Base-by-base conservation (phyloP, 495 filamentous ascomycete genomes). In the Podospora pseudoanserina region DNA sequence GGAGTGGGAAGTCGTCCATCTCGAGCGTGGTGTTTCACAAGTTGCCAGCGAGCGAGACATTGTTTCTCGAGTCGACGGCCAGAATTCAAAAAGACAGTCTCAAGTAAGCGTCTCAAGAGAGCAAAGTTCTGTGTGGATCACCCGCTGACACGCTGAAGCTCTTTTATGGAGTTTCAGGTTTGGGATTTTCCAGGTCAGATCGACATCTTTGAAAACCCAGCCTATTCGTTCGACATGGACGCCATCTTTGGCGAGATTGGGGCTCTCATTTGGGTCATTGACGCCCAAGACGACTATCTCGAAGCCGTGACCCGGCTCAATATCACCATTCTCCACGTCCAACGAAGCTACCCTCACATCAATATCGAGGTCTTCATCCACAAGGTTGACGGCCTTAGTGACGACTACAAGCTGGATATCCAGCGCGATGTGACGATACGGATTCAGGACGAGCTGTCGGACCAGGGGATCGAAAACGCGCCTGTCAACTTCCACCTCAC, bases 291-390 rank as follows among this genome's bases (percentile, higher is more conserved):
- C 74, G 95, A 98, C 70, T 98, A 97, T 74, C 85, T 97, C 55
- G 92, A 97, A 75, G 89, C 93, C 32, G 89, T 98, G 64, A 85
- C 87, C 54, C 88, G 91, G n/a, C 86, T 99, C 15, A 96, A 94
- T 79, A 82, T 85, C 57, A 95, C 92, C 18, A 94, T 97, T 73
- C 78, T 97, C 63, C 89, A 92, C 64, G 88, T 99, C 2, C 92
- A 96, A 75, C 86, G 91, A 65, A 87, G 86, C 66, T 96, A 97
- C 73, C 93, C 94, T 0, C 89, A 89, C 72, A 93, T 97, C 79
- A 96, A 97, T 78, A 90, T 98, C 64, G 92, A 96, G 70, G 94
- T 99, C 34, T 97, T 99, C 79, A 96, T 99, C 70, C 96, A 99
- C 82, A 99, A 99, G 74, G 93, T 96, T 13, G 95, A 99, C 73